Evolutionary conservation across 2,329 filamentous ascomycete genomes (phyloP).

Genomic region (Diaporthe velutina): DNA sequence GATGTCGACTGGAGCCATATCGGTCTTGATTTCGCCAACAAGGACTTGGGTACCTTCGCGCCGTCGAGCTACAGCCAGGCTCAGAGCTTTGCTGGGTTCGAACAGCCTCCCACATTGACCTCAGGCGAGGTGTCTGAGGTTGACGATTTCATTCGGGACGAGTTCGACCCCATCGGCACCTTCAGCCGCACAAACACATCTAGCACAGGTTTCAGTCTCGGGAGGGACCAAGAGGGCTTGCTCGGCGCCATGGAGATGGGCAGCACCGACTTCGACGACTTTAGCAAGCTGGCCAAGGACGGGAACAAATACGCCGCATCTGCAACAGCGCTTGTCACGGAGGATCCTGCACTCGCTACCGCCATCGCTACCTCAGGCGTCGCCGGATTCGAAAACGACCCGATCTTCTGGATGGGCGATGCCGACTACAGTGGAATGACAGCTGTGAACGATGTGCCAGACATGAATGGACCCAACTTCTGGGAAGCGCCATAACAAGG

Average conservation of each 20-base stretch:
- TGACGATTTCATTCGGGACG: slow-evolving; percentile 66
- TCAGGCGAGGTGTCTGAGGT: slow-evolving; percentile 78
- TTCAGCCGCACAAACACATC: slow-evolving; percentile 62
- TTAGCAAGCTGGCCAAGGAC: slow-evolving; percentile 58
- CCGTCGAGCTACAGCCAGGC: slow-evolving; percentile 69
- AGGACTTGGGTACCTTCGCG: slow-evolving; percentile 62
- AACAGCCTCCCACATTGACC: slow-evolving; percentile 68
- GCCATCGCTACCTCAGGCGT: slow-evolving; percentile 41
- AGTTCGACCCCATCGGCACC: slow-evolving; percentile 60
- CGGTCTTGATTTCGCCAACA: slow-evolving; percentile 62
- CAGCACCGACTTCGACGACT: slow-evolving; percentile 67
- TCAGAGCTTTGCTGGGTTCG: slow-evolving; percentile 66
- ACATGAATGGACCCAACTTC: slow-evolving; percentile 35
- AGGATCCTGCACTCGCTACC: slow-evolving; percentile 60
- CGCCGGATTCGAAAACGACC: slow-evolving; percentile 59
- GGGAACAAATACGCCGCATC: slow-evolving; percentile 60
- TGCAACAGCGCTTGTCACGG: slow-evolving; percentile 53
- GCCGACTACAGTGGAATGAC: slow-evolving; percentile 29
- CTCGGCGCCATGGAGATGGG: slow-evolving; percentile 59
- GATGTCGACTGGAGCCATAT: slow-evolving; percentile 68
- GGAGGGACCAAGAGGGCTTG: slow-evolving; percentile 59
- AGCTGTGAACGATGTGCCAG: slow-evolving; percentile 27
- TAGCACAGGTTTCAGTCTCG: slow-evolving; percentile 60
- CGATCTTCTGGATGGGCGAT: slow-evolving; percentile 63
- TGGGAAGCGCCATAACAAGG: slow-evolving; percentile 29